Percentiles rank a stretch among this genome's conserved stretches.
Conservation (phyloP, 495 filamentous ascomycete species). For the Zalerion maritima region DNA sequence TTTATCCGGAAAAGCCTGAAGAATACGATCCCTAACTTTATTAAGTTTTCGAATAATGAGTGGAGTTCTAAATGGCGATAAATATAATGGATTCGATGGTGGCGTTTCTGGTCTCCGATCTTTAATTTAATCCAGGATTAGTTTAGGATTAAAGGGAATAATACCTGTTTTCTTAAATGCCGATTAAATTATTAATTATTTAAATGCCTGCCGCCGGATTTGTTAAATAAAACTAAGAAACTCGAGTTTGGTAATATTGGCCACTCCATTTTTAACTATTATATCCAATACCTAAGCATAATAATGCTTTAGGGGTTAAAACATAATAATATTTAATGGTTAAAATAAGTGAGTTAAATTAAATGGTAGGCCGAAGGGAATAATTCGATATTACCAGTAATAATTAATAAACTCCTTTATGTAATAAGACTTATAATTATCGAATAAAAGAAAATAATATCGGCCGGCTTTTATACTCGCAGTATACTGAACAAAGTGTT, state of each 20-base stretch:
- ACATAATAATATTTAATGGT: constrained; percentile 1
- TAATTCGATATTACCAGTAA: background rate
- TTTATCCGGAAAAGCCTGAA: too few species aligned
- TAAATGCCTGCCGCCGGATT: background rate
- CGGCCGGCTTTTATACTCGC: background rate
- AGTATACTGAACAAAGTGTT: constrained; percentile 1
- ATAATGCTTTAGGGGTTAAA: constrained; percentile 2
- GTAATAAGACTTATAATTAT: background rate
- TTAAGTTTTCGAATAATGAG: too few species aligned
- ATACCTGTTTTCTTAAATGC: constrained; percentile 2
- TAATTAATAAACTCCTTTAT: constrained; percentile 2
- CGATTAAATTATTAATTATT: background rate
- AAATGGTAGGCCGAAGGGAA: constrained; percentile 1
- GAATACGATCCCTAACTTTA: too few species aligned
- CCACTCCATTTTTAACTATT: background rate
- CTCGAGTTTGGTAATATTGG: constrained; percentile 1
- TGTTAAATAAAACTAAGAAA: constrained; percentile 1
- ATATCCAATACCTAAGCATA: constrained; percentile 1
- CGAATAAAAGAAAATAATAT: background rate
- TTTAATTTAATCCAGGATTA: too few species aligned
- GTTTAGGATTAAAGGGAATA: background rate
- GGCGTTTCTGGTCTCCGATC: too few species aligned
- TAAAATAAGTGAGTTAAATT: constrained; percentile 1
- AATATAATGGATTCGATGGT: too few species aligned
- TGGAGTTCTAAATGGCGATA: too few species aligned